Conservation (phyloP, 768 basidiomycete genomes). For the Pluteus cervinus region DNA sequence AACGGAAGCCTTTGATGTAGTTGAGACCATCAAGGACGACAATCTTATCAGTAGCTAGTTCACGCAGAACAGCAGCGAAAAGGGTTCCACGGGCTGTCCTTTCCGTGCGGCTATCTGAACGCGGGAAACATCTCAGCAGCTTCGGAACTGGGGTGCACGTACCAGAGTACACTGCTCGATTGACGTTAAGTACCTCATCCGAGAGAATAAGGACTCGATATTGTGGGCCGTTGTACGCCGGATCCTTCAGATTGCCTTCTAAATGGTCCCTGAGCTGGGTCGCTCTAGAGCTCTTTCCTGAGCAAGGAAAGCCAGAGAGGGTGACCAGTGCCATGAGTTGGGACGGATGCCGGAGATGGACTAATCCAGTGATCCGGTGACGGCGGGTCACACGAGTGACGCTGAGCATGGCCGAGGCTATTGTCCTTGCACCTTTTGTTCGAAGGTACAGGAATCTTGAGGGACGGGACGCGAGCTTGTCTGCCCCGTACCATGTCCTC, state of each 20-base stretch:
- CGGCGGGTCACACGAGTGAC: too few species aligned
- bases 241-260: constrained; percentile 40
- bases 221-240: constrained; percentile 47
- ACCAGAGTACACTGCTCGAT: constrained; percentile 72
- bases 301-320: constrained; percentile 80
- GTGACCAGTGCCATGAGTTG: constrained; percentile 90
- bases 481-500: too few species aligned
- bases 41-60: constrained; percentile 65
- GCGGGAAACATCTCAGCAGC: constrained; percentile 2
- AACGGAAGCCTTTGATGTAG: constrained; percentile 98
- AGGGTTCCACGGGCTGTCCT: constrained; percentile 83
- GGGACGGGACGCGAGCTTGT: too few species aligned
- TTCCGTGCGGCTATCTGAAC: constrained; percentile 69
- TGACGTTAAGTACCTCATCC: constrained; percentile 65
- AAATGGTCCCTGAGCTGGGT: constrained; percentile 56
- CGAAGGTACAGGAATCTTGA: too few species aligned
- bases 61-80: constrained; percentile 77
- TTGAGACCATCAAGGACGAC: constrained; percentile 89
- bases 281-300: constrained; percentile 80
- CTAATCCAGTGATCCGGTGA: too few species aligned
- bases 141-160: constrained; percentile 13
- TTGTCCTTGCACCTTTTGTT: too few species aligned
- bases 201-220: constrained; percentile 49
- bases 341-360: too few species aligned
- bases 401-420: too few species aligned